Evolutionary conservation across 495 filamentous ascomycete genomes (phyloP).

Genomic region (Eremomyces bilateralis): DNA sequence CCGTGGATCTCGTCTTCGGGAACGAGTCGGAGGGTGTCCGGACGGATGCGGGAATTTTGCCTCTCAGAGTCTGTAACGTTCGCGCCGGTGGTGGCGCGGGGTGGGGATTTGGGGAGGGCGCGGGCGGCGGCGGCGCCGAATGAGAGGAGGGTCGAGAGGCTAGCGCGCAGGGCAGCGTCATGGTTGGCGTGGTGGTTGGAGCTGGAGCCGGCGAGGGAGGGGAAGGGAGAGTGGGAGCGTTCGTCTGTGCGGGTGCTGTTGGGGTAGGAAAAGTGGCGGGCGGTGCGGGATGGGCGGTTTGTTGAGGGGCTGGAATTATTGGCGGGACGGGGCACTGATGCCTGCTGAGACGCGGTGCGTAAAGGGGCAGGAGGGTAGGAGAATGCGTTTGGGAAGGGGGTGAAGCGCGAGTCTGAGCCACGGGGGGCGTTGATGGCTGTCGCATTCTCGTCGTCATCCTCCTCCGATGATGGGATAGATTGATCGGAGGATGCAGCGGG

Average conservation of each 20-base stretch:
- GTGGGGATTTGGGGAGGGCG: slow-evolving; percentile 45
- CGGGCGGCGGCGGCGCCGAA: slow-evolving; percentile 79
- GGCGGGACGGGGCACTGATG: slow-evolving; percentile 60
- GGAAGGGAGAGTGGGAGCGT: slow-evolving; percentile 25
- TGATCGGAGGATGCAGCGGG: slow-evolving; percentile 17
- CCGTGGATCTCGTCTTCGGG: slow-evolving; percentile 53
- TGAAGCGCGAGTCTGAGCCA: background rate
- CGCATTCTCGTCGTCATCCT: slow-evolving; percentile 32
- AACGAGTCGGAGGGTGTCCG: slow-evolving; percentile 41
- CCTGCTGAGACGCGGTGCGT: slow-evolving; percentile 5
- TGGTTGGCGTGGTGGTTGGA: slow-evolving; percentile 74
- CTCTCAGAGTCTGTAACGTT: background rate
- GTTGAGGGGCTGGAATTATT: slow-evolving; percentile 22
- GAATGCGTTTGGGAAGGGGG: background rate
- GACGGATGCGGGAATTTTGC: slow-evolving; percentile 19
- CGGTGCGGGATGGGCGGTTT: too few relatives aligned
- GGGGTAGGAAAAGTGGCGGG: slow-evolving; percentile 6
- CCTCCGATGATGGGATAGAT: too few relatives aligned
- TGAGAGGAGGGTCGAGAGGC: slow-evolving; percentile 81
- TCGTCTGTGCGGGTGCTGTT: slow-evolving; percentile 10
- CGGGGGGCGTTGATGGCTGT: background rate
- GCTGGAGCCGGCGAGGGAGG: slow-evolving; percentile 51
- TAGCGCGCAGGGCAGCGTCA: slow-evolving; percentile 79
- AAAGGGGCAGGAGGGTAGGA: background rate
- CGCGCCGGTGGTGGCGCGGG: slow-evolving; percentile 9